Evolutionary conservation across 306 rosid species (phyloP), one percentile per base, ranked within the genome.

Genomic region (Inga oerstediana): DNA sequence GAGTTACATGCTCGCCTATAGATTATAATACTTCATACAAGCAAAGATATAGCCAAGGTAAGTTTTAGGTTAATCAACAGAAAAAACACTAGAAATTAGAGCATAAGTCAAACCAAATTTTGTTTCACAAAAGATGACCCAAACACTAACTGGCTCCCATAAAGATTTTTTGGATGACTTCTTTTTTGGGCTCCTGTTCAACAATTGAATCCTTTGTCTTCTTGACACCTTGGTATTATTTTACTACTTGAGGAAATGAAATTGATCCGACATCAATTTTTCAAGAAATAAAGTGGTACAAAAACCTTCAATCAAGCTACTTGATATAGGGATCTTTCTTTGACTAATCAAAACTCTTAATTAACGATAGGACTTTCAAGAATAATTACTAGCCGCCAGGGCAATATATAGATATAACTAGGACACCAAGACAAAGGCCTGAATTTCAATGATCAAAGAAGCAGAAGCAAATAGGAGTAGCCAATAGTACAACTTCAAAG

Each of bases 1-100:
- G 76, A 27, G 69, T 46, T 43, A 30, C 34, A 49, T 74, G 56
- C 39, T 15, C 27, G 37, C 27, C 52, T 43, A 8, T 34, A 74
- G 13, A 9, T 65, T 11, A 80, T 81, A 66, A 41, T 74, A 67
- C 65, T 58, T 56, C 8, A 58, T 67, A 61, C 9, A 56, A 37
- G 78, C 41, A 82, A 85, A 75, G 72, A 58, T 32, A 30, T 43
- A 39, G 24, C 16, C 49, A 10, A 22, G 5, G 13, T 80, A 24
- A 77, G 44, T 48, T 83, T 35, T 20, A 58, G 27, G 32, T 4
- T 51, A 8, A 34, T 5, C 19, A 64, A 27, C 1, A 16, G 52
- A 44, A 41, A 39, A 20, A 61, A 80, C 4, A 27, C 15, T 46
- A 37, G 16, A 71, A 41, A 41, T 41, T n/a, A 11, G 32, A 70